A percentile compares a stretch with the other conserved stretches of the same genome.
Evolutionary conservation across 176 grass and related monocot genomes (phyloP).

Genomic region (Pontederia paniculata): DNA sequence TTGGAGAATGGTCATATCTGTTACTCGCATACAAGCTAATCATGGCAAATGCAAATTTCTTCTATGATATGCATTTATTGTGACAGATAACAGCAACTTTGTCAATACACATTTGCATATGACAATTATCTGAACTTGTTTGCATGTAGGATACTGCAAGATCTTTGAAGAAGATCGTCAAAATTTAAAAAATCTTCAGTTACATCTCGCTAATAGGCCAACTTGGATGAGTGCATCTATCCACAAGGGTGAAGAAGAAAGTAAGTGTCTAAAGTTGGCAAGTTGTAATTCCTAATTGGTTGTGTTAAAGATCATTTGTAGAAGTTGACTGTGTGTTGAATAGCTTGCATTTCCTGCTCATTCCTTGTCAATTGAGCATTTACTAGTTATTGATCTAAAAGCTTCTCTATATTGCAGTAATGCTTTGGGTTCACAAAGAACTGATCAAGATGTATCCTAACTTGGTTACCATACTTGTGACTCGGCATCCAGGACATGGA

Average conservation of each 20-base stretch:
- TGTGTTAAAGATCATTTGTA: background rate
- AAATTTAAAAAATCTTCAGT: conserved; percentile 44
- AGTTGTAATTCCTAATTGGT: background rate
- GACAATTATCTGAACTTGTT: background rate
- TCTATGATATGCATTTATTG: too few relatives aligned
- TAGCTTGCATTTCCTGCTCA: background rate
- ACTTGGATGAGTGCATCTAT: conserved; percentile 79
- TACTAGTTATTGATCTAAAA: background rate
- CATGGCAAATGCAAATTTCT: too few relatives aligned
- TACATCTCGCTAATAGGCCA: conserved; percentile 45
- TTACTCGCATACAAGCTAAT: too few relatives aligned
- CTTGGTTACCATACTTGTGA: conserved; percentile 55
- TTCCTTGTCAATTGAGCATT: background rate
- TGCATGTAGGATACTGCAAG: conserved; percentile 61
- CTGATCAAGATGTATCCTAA: conserved; percentile 43
- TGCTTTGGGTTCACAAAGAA: conserved; percentile 61
- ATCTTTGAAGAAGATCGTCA: conserved; percentile 28
- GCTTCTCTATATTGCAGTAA: conserved; percentile 40
- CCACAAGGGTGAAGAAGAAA: conserved; percentile 79
- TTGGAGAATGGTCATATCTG: too few relatives aligned
- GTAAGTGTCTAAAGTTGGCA: conserved; percentile 17
- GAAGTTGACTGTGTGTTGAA: background rate
- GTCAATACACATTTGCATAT: too few relatives aligned
- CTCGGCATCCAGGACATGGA: conserved; percentile 64
- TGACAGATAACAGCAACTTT: too few relatives aligned